Conservation (phyloP, 129 eudicot species). For the Flaveria sonorensis region DNA sequence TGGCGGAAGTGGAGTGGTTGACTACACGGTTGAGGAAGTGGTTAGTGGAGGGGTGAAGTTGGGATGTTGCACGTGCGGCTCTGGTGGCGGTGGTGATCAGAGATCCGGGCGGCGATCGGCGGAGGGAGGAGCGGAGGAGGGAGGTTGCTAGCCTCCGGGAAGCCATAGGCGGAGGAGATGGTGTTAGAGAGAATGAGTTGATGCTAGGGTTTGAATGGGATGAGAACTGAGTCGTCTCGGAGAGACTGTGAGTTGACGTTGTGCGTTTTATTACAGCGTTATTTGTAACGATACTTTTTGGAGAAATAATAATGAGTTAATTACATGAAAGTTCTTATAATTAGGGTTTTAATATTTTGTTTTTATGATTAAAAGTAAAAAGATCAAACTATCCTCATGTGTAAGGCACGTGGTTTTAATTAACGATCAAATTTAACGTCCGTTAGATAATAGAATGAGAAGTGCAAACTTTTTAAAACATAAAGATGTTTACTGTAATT, state of each 20-base stretch:
- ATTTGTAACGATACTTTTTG: background rate
- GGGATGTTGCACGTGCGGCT: constrained; percentile 27
- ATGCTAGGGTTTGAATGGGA: constrained; percentile 42
- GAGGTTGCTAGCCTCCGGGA: constrained; percentile 66
- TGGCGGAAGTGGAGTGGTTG: constrained; percentile 64
- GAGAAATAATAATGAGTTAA: too few species aligned
- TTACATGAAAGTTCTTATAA: too few species aligned
- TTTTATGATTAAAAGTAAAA: too few species aligned
- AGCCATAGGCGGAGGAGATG: constrained; percentile 48
- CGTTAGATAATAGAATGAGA: too few species aligned
- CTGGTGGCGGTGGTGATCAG: constrained; percentile 37
- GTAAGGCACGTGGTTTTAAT: too few species aligned
- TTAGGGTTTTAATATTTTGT: too few species aligned
- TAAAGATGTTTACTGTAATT: too few species aligned
- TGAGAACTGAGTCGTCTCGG: constrained; percentile 28
- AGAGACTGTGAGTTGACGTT: background rate
- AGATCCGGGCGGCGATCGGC: constrained; percentile 48
- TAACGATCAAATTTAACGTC: too few species aligned
- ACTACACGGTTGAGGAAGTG: constrained; percentile 47
- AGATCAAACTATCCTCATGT: too few species aligned
- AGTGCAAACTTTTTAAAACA: too few species aligned
- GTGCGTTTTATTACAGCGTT: constrained; percentile 19
- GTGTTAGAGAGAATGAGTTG: constrained; percentile 27
- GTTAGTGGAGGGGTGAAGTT: constrained; percentile 39
- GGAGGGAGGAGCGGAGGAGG: constrained; percentile 61